phyloP scores from a whole-genome alignment of 2,329 filamentous ascomycete species.

The Penicillium olsonii region DNA sequence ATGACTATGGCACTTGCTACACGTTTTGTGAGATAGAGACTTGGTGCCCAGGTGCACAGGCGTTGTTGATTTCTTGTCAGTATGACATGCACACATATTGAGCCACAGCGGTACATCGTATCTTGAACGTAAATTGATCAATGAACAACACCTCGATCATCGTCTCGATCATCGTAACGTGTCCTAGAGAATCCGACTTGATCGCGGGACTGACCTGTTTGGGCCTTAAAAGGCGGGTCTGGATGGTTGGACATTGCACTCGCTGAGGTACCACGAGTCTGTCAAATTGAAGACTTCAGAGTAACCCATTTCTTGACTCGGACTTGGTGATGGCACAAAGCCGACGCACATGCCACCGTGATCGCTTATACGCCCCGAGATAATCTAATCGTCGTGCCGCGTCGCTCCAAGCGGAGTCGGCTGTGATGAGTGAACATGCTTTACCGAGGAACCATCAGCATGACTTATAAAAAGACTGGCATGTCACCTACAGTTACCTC shows the following conservation, averaged over 20 bases:
- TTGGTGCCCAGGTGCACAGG: not conserved
- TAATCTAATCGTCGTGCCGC: not conserved
- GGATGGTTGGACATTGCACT: too few species aligned
- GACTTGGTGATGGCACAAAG: not conserved
- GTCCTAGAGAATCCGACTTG: too few species aligned
- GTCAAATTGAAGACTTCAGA: not conserved
- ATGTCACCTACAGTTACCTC: too few species aligned
- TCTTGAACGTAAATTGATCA: too few species aligned
- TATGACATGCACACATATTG: too few species aligned
- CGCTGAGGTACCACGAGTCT: not conserved
- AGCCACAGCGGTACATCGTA: too few species aligned
- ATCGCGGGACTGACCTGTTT: too few species aligned
- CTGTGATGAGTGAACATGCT: not conserved
- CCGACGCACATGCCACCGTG: not conserved
- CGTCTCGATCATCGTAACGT: too few species aligned
- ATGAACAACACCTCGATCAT: too few species aligned
- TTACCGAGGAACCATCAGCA: not conserved
- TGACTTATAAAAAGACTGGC: not conserved
- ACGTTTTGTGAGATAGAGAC: not conserved
- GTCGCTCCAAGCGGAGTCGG: not conserved
- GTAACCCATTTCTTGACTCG: not conserved
- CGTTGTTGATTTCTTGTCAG: not conserved
- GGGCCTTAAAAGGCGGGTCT: too few species aligned
- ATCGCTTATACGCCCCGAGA: not conserved
- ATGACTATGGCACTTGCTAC: constrained; percentile 2